Evolutionary conservation across 306 rosid species (phyloP), one percentile per base, ranked within the genome.

Genomic region (Castanea mollissima): DNA sequence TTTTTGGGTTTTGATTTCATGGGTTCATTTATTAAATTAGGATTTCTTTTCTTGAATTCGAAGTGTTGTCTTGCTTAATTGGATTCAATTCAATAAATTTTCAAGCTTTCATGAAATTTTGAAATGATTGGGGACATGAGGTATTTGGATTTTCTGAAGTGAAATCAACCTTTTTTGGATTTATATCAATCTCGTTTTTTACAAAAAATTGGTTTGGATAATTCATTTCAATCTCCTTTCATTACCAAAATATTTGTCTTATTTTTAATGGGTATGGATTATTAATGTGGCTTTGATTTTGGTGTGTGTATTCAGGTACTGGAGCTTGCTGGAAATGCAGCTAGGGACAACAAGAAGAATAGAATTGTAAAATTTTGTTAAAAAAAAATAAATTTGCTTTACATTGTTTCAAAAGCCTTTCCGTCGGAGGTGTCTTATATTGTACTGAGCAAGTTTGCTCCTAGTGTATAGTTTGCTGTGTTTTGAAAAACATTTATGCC

Each of bases 261-360:
- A 8, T 49, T 49, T 49, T 49, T 49, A 3, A 12, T 12, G 23
- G 19, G 31, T 32, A 14, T 13, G 15, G n/a, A 20, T 21, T 73
- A 46, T 75, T 25, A 18, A 27, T 20, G 31, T 58, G 29, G 10
- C 0, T n/a, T 34, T 51, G 31, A 20, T 60, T 64, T 21, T 71
- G 41, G 49, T 2, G 1, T 29, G 59, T 10, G 11, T 57, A 5
- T 73, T 44, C 41, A 93, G 98, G 97, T 90, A 1, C 77, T 93
- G 83, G 98, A 93, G 70, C 84, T 91, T 32, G 98, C 98, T 32
- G 98, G 98, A 0, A 93, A 91, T 13, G 98, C 98, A 5, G 98
- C 98, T 0, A 90, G 97, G 55, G 98, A 93, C n/a, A 91, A 91
- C 88, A 91, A 91, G 94, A 93, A 91, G 90, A 93, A 90, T 1